Evolutionary conservation across 1,284 basidiomycete genomes (phyloP).

Genomic region (Meira nashicola): DNA sequence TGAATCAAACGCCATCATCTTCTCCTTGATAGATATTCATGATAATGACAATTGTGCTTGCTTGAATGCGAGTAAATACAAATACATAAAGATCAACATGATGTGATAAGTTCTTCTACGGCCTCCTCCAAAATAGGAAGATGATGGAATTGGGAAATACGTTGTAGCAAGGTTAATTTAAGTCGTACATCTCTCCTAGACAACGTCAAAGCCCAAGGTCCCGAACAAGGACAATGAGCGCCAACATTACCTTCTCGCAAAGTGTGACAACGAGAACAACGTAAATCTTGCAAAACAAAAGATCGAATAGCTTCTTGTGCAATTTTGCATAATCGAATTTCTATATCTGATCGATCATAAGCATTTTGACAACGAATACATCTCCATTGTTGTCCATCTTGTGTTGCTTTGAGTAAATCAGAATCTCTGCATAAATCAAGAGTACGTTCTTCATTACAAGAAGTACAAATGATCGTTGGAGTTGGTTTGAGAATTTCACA

Average conservation of each 20-base stretch:
- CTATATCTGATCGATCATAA: constrained; percentile 79
- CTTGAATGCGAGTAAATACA: not conserved
- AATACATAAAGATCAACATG: not conserved
- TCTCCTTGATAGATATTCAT: not conserved
- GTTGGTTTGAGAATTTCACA: constrained; percentile 61
- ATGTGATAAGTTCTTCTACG: constrained; percentile 20
- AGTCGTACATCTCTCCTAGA: constrained; percentile 21
- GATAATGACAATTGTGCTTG: not conserved
- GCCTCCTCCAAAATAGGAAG: constrained; percentile 22
- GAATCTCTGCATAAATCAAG: constrained; percentile 94
- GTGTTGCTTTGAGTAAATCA: constrained; percentile 61
- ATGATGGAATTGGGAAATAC: constrained; percentile 35
- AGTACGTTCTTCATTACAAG: constrained; percentile 82
- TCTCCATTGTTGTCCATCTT: constrained; percentile 41
- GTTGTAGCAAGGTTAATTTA: constrained; percentile 24
- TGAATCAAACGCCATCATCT: not conserved
- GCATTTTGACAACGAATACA: constrained; percentile 69
- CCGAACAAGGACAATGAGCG: constrained; percentile 78
- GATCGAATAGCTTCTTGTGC: constrained; percentile 68
- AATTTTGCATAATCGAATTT: constrained; percentile 75
- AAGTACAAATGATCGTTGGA: constrained; percentile 74
- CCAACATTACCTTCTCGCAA: constrained; percentile 81
- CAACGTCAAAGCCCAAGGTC: constrained; percentile 53
- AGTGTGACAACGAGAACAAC: constrained; percentile 79
- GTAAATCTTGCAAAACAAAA: constrained; percentile 77